phyloP scores from a whole-genome alignment of 805 yeast species.

The Candida awuae region DNA sequence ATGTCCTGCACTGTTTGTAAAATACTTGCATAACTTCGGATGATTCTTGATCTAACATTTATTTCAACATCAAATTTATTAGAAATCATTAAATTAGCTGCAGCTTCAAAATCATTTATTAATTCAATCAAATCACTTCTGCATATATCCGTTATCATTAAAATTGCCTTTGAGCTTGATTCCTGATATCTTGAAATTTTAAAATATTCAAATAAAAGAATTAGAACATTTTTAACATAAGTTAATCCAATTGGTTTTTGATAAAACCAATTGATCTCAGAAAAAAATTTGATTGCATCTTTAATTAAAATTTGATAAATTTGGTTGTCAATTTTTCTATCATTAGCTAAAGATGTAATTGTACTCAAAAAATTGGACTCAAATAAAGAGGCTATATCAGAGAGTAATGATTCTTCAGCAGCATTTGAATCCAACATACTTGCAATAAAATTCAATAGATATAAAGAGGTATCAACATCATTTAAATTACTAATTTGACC shows the following conservation, averaged over 20 bases:
- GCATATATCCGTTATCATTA: conserved; percentile 50
- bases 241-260: conserved; percentile 35
- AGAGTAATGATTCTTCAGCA: conserved; percentile 19
- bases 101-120: conserved; percentile 40
- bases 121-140: conserved; percentile 33
- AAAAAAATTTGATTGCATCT: conserved; percentile 49
- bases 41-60: conserved; percentile 51
- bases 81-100: conserved; percentile 40
- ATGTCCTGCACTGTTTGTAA: conserved; percentile 49
- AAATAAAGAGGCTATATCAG: conserved; percentile 22
- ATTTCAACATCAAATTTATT: conserved; percentile 23
- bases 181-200: conserved; percentile 10
- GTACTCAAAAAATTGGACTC: conserved; percentile 24
- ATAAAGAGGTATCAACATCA: conserved; percentile 57
- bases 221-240: conserved; percentile 45
- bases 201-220: conserved; percentile 33
- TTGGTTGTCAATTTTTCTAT: background rate
- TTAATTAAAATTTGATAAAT: conserved; percentile 28
- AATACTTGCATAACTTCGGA: conserved; percentile 55
- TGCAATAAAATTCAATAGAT: conserved; percentile 47
- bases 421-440: conserved; percentile 39
- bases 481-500: conserved; percentile 14
- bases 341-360: conserved; percentile 6
- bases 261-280: conserved; percentile 55
- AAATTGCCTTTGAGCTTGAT: conserved; percentile 47